Conservation (phyloP, 1,284 basidiomycete genomes). For the Wolfiporia cocos region DNA sequence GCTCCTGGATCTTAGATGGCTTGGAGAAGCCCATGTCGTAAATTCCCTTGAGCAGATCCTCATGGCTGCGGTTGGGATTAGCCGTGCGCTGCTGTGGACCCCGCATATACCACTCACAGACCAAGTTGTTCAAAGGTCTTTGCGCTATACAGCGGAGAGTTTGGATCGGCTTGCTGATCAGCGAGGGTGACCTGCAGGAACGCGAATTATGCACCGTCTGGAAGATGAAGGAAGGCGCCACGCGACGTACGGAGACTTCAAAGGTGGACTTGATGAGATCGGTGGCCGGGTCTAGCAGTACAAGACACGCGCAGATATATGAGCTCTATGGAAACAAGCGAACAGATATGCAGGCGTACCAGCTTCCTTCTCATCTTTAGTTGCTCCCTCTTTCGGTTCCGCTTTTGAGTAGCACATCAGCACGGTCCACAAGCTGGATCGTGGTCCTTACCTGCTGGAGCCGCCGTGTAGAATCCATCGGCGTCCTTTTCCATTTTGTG, state of each 20-base stretch:
- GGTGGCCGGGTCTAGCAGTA: conserved; percentile 22
- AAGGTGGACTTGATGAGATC: conserved; percentile 71
- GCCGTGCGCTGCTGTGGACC: background rate
- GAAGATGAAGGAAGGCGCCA: conserved; percentile 1
- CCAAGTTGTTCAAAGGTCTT: conserved; percentile 96
- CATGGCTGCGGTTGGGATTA: conserved; percentile 47
- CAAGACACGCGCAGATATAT: too few species aligned
- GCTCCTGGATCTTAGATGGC: conserved; percentile 99
- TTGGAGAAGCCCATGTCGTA: conserved; percentile 97
- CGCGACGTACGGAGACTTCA: conserved; percentile 59
- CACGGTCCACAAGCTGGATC: too few species aligned
- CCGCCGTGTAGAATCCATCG: conserved; percentile 65
- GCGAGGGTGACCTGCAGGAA: conserved; percentile 83
- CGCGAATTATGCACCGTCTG: conserved; percentile 13
- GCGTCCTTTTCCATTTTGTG: conserved; percentile 57
- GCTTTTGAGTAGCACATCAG: too few species aligned
- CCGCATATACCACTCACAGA: conserved; percentile 53
- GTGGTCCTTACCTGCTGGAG: conserved; percentile 27
- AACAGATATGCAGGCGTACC: too few species aligned
- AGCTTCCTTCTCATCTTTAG: conserved; percentile 8
- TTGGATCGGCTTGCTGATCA: conserved; percentile 94
- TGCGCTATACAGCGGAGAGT: conserved; percentile 91
- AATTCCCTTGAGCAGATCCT: conserved; percentile 92
- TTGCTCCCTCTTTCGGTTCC: conserved; percentile 7
- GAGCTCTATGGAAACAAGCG: too few species aligned